Base-by-base conservation (phyloP, 352 stramenopile genomes). In the Phytophthora nicotianae region DNA sequence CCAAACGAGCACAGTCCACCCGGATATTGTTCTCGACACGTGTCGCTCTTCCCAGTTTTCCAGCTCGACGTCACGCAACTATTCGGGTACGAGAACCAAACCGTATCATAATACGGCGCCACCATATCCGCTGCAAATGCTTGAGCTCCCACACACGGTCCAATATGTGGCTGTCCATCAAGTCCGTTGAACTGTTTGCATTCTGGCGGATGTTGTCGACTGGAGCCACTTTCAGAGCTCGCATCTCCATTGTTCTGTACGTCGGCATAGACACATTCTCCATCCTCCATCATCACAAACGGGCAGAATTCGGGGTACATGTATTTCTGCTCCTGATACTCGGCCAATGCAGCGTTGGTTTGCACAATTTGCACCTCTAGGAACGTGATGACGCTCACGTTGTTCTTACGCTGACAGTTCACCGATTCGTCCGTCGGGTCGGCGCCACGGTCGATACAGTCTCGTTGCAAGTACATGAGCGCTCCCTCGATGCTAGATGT, bases 61-160 rank as follows among this genome's bases (percentile, higher is more conserved):
- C 81, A 90, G 9, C 58, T 74, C n/a, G 68, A 77, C 48, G 75
- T 87, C 41, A 79, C 74, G 41, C 82, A 91, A 54, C 74, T 83
- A 32, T 68, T 76, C 4, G 82, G 80, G 70, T 89, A 91, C 54
- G 79, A 89, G 70, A 89, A 91, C 82, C 82, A 91, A 7, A 89
- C 73, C 16, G 81, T 80, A 62, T 91, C 77, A 17, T 69, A 55
- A 49, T 91, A 91, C 8, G 81, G 81, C 19, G 79, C 75, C 38
- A 78, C 69, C 66, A 76, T 80, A 53, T 90, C 79, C 4, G 72
- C 76, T 11, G 73, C 65, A 47, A 83, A 82, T 6, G 80, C 68
- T 53, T 86, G 66, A 7, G 75, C 81, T 1, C 81, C 81, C 29
- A 91, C 81, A 57, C 81, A 91, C 0, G 74, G 74, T 0, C 81